Conservation (phyloP, 2,329 filamentous ascomycete species). For the Aureobasidium pullulans region DNA sequence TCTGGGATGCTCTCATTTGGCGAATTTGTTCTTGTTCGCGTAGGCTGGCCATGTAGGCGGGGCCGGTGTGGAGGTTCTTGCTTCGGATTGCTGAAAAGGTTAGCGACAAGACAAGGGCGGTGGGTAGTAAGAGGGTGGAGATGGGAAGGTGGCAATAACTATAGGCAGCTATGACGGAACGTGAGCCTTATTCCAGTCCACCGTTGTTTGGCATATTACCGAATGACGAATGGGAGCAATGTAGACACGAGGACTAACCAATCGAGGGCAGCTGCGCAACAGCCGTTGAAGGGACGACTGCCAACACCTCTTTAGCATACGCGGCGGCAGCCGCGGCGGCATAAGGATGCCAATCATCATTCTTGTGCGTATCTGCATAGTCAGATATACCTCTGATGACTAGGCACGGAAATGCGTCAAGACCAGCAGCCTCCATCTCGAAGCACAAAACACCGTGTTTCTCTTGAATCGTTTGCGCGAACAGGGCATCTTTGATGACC, state of each 20-base stretch:
- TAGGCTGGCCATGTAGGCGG: neutral
- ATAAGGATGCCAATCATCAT: conserved; percentile 25
- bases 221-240: no score
- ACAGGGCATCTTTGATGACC: conserved; percentile 14
- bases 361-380: conserved; percentile 23
- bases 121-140: no score
- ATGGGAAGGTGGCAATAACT: no score
- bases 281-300: neutral
- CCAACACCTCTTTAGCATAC: conserved; percentile 16
- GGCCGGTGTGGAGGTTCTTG: neutral
- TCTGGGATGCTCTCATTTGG: neutral
- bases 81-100: neutral
- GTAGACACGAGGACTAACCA: neutral
- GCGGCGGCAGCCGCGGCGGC: conserved; percentile 24
- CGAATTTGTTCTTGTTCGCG: neutral
- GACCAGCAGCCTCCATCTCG: conserved; percentile 17
- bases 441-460: conserved; percentile 12
- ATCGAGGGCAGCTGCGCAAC: neutral
- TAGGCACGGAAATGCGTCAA: conserved; percentile 17
- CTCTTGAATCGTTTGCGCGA: neutral
- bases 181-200: no score
- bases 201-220: no score
- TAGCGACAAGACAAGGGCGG: no score
- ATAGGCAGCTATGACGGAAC: no score
- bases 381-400: conserved; percentile 20